Evolutionary conservation across 106 monocot species (phyloP).

Genomic region (Dendrobium officinale): DNA sequence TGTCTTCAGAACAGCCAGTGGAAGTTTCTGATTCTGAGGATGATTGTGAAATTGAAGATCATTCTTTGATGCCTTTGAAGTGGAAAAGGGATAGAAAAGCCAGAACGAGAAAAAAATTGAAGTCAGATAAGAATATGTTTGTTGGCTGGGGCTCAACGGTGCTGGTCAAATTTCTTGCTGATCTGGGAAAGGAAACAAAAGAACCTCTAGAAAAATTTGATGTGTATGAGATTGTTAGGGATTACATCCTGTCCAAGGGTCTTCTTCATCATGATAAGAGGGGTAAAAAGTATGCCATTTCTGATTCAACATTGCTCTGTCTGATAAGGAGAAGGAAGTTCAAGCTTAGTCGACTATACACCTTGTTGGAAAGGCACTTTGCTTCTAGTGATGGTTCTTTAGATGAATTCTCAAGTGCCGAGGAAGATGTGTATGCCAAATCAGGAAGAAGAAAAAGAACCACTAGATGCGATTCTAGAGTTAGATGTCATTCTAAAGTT

Average conservation of each 20-base stretch:
- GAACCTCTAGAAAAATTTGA: constrained; percentile 41
- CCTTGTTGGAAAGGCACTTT: constrained; percentile 58
- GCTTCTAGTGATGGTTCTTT: constrained; percentile 21
- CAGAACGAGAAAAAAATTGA: constrained; percentile 19
- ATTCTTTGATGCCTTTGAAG: constrained; percentile 12
- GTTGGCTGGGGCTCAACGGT: constrained; percentile 69
- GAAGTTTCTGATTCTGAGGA: constrained; percentile 25
- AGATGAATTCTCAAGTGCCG: constrained; percentile 38
- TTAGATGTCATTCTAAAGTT: constrained; percentile 10
- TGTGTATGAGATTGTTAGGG: constrained; percentile 50
- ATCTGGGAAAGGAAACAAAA: constrained; percentile 43
- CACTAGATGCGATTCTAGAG: constrained; percentile 9
- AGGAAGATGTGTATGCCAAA: constrained; percentile 4
- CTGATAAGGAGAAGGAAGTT: constrained; percentile 61
- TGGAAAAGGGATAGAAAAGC: constrained; percentile 16
- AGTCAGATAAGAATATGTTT: constrained; percentile 35
- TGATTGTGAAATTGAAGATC: constrained; percentile 18
- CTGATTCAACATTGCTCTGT: constrained; percentile 50
- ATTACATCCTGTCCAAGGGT: constrained; percentile 54
- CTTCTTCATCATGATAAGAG: constrained; percentile 48
- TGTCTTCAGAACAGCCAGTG: constrained; percentile 2
- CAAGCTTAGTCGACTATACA: constrained; percentile 39
- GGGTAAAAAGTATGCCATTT: constrained; percentile 44
- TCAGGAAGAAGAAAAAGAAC: constrained; percentile 23
- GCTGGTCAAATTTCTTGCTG: constrained; percentile 51